Evolutionary conservation across 2,329 filamentous ascomycete species (phyloP), one percentile per base, ranked within the genome.

Genomic region (Hortaea werneckii): DNA sequence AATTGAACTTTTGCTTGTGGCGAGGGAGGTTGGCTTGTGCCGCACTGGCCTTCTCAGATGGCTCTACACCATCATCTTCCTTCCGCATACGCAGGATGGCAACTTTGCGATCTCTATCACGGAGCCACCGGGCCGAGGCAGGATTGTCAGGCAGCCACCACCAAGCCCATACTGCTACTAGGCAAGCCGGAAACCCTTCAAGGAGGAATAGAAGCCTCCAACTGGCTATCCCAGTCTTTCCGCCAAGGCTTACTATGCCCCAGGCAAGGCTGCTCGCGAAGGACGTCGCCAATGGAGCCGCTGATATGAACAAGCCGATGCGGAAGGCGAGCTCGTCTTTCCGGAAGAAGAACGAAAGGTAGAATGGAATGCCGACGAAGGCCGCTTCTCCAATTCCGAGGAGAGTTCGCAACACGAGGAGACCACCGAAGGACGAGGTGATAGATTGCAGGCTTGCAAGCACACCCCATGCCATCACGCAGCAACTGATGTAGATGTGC

Each of bases 131-230:
- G 4, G 66, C 66, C 5, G 60, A 58, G 9, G 62, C 66, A 0
- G 87, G 87, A 0, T 78, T 77, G 65, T 94, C 87, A 0, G 88
- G 87, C 42, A 94, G 80, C 58, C 82, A 70, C 44, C 73, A 71
- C 82, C 81, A 94, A 9, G 86, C 84, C 51, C 82, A 73, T 0
- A 84, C 78, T 5, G 85, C 82, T 9, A 85, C 77, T 6, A 94
- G 50, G 38, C 94, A 76, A 27, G 84, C 87, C 1, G 88, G 88
- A 49, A 94, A 90, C 1, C 87, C 88, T 64, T 94, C 88, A 9
- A 90, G 56, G 6, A 94, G 73, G 58, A 94, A 94, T 28, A 94
- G 72, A 1, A 89, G 74, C n/a, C 88, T 77, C 88, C 88, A 94
- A 4, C 85, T 79, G 0, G 86, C 84, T 42, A 94, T 81, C 11